Conservation (phyloP, 2,329 filamentous ascomycete species). For the Diaporthe australafricana region DNA sequence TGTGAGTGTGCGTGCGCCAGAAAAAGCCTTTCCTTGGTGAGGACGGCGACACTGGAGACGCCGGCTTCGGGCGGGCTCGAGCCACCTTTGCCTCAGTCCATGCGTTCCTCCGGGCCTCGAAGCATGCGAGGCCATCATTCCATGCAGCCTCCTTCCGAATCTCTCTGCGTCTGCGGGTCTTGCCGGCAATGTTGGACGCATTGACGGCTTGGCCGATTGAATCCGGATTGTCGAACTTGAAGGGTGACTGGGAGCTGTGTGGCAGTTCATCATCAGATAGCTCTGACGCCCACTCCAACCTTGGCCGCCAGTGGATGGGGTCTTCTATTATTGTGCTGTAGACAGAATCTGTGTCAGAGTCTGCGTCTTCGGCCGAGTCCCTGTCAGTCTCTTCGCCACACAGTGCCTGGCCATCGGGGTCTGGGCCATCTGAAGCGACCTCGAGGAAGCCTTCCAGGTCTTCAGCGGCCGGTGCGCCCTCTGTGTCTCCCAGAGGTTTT, state of each 20-base stretch:
- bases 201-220: conserved; percentile 57
- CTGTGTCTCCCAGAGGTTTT: not conserved
- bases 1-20: conserved; percentile 51
- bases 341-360: conserved; percentile 60
- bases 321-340: conserved; percentile 71
- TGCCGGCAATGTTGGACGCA: conserved; percentile 58
- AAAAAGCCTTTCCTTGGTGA: conserved; percentile 64
- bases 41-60: conserved; percentile 52
- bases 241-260: conserved; percentile 54
- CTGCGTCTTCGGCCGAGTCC: conserved; percentile 53
- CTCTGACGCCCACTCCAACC: conserved; percentile 69
- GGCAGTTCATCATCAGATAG: conserved; percentile 61
- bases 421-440: conserved; percentile 29
- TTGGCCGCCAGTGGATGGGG: conserved; percentile 59
- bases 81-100: conserved; percentile 84
- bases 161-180: conserved; percentile 66
- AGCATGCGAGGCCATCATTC: conserved; percentile 87
- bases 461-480: conserved; percentile 9
- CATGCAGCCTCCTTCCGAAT: conserved; percentile 75
- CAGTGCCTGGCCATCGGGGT: not conserved
- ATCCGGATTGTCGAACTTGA: conserved; percentile 63
- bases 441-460: conserved; percentile 32
- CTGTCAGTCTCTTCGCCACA: conserved; percentile 47
- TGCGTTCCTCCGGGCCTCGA: conserved; percentile 79
- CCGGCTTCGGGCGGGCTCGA: conserved; percentile 62